Base-by-base conservation (phyloP, 2,329 filamentous ascomycete species). In the Chaetomiaceae sp. region DNA sequence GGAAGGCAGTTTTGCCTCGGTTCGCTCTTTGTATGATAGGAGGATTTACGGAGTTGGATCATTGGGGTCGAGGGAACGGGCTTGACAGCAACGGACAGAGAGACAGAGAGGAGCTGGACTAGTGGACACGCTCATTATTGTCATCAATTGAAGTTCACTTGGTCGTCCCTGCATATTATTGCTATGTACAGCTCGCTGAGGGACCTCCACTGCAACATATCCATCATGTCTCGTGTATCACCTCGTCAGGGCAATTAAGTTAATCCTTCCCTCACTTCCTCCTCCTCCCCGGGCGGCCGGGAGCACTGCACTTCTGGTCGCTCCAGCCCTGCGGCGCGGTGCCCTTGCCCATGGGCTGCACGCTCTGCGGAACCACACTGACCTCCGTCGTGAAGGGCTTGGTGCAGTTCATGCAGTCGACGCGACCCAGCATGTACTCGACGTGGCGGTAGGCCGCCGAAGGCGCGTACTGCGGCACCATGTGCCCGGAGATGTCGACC, bases 371-470 rank as follows among this genome's bases (percentile, higher is more conserved):
- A n/a, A n/a, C n/a, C 11, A 53, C 47, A 4, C 47, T 38, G 1
- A 37, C 7, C 34, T 63, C 58, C 9, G 60, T 61, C 3, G 62
- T 64, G 22, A 76, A 74, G 0, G 69, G 58, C 12, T 43, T 59
- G 2, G 60, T 68, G 11, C 65, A 64, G 10, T 59, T 67, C 54
- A 87, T 58, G 49, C 70, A 77, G 5, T 76, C 67, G 9, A 89
- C 79, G 32, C 85, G 70, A 0, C 87, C 87, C 1, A 94, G 70
- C 56, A 93, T 62, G 57, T 85, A 84, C 70, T 93, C 86, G 17
- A 93, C 62, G 48, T 87, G 82, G 27, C 86, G 70, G 60, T 86
- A 88, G 0, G 82, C 75, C 0, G 81, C 82, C 12, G 73, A 75
- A 0, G 86, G 83, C 15, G 79, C 76, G 58, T 86, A 88, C 63